A percentile compares a stretch with the other conserved stretches of the same genome.
These are phyloP conservation scores for Xylariaceae sp. DNA, from an alignment of 2,329 filamentous ascomycete species.

Conservation along the genomic window DNA sequence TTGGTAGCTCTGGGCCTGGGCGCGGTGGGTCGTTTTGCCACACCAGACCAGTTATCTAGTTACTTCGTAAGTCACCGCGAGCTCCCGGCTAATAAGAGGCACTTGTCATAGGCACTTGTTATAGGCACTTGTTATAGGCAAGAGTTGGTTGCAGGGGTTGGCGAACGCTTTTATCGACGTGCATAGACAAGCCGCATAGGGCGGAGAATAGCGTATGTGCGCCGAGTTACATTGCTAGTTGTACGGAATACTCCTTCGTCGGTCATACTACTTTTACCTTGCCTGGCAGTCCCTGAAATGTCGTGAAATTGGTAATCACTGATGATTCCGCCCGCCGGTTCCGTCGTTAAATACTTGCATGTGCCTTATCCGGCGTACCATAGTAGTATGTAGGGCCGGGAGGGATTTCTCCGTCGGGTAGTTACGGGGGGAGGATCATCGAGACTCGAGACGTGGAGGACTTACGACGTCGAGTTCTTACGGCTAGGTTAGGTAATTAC, in stretches of 20 bases:
- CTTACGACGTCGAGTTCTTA: no score
- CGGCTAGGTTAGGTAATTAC: no score
- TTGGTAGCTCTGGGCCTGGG: neutral
- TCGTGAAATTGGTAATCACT: neutral
- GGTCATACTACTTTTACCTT: no score
- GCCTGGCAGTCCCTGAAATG: neutral
- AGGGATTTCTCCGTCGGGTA: no score
- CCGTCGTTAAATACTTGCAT: constrained; percentile 4
- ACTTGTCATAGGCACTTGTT: neutral
- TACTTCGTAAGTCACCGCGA: neutral
- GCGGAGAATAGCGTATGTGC: constrained; percentile 1
- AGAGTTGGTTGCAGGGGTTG: constrained; percentile 7
- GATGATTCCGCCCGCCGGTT: constrained; percentile 5
- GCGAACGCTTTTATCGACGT: constrained; percentile 11
- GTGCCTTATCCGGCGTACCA: neutral
- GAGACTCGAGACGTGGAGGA: no score
- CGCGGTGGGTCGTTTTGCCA: neutral
- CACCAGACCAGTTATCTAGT: neutral
- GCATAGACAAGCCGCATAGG: constrained; percentile 15
- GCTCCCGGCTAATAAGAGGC: neutral
- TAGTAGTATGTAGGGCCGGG: neutral
- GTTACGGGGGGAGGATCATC: no score
- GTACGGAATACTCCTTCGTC: no score
- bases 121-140: neutral
- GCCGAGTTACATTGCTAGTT: no score